Percentiles rank a stretch among this genome's conserved stretches.
phyloP scores from a whole-genome alignment of 2,329 filamentous ascomycete genomes.

The Alternaria gansuensis region DNA sequence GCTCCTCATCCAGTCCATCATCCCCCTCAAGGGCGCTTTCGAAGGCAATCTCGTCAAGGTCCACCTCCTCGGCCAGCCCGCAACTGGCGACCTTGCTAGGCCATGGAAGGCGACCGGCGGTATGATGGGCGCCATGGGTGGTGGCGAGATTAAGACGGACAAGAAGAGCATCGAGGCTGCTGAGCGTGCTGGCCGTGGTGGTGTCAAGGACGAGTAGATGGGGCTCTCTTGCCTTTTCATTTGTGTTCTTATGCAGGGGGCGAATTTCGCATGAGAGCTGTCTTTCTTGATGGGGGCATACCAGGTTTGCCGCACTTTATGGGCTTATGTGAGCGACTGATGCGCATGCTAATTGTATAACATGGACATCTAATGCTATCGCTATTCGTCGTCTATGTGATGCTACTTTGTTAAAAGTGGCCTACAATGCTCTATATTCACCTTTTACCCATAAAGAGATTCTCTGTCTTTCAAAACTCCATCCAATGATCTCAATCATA shows the following conservation, averaged over 20 bases:
- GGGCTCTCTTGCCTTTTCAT: not conserved
- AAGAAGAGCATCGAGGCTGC: slow-evolving; percentile 65
- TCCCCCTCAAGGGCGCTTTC: slow-evolving; percentile 93
- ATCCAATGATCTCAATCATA: not conserved
- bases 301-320: not conserved
- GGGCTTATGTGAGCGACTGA: not conserved
- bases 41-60: slow-evolving; percentile 98
- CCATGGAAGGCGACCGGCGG: slow-evolving; percentile 90
- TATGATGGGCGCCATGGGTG: slow-evolving; percentile 81
- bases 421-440: not conserved
- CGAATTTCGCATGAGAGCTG: not conserved
- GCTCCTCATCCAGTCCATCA: slow-evolving; percentile 97
- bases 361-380: slow-evolving; percentile 5
- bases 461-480: not conserved
- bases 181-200: slow-evolving; percentile 60
- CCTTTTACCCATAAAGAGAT: too few species aligned
- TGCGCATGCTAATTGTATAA: slow-evolving; percentile 14
- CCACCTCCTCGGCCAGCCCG: slow-evolving; percentile 86
- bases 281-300: slow-evolving; percentile 1
- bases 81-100: slow-evolving; percentile 88
- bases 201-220: slow-evolving; percentile 62
- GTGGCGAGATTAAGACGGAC: slow-evolving; percentile 82
- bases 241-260: not conserved
- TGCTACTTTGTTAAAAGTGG: not conserved
- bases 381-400: not conserved